These are phyloP conservation scores for Diospyros kaki DNA, from an alignment of 148 eudicot genomes.

Conservation along the genomic window DNA sequence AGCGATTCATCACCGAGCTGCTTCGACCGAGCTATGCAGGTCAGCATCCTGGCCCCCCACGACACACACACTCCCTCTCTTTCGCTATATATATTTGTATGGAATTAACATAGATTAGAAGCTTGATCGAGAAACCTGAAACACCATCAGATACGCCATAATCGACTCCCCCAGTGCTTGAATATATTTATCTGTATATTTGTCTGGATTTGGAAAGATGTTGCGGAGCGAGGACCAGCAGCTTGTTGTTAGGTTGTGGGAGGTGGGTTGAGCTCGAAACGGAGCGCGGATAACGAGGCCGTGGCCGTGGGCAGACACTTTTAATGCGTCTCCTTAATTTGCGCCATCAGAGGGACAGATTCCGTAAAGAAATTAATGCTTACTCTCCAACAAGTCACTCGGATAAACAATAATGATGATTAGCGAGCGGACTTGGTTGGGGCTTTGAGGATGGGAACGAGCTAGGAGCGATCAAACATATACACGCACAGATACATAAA, in stretches of 20 bases:
- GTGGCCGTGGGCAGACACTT: constrained; percentile 16
- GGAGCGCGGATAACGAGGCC: constrained; percentile 16
- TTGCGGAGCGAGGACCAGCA: neutral
- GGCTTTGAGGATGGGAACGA: too few species aligned
- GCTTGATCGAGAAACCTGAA: constrained; percentile 2
- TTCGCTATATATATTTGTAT: too few species aligned
- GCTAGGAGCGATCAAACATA: too few species aligned
- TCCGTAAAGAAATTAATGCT: constrained; percentile 3
- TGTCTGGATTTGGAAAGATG: neutral
- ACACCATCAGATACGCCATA: neutral
- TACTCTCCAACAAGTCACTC: neutral
- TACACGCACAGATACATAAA: too few species aligned
- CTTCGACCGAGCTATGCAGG: constrained; percentile 83
- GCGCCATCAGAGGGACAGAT: constrained; percentile 17
- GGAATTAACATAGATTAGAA: neutral
- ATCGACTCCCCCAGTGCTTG: neutral
- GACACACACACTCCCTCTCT: too few species aligned
- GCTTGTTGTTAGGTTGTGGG: too few species aligned
- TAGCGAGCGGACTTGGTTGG: too few species aligned
- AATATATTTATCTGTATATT: neutral
- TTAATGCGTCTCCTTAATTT: constrained; percentile 22
- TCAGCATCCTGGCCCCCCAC: constrained; percentile 45
- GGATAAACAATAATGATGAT: too few species aligned
- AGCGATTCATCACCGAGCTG: constrained; percentile 39
- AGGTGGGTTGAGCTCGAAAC: constrained; percentile 5